Evolutionary conservation across 306 rosid species (phyloP).

Genomic region (Canavalia gladiata): DNA sequence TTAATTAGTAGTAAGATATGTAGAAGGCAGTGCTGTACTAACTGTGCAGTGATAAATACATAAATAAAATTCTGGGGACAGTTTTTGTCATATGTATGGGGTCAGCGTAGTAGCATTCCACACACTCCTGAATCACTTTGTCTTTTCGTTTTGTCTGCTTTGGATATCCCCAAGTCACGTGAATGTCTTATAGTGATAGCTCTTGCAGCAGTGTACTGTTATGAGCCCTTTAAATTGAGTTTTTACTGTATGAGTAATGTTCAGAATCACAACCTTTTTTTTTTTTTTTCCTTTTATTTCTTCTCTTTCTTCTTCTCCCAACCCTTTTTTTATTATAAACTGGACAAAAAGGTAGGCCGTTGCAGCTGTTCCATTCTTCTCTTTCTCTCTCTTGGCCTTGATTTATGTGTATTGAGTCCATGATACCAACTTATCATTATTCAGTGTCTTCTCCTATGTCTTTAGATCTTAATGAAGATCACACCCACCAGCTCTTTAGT

Average conservation of each 20-base stretch:
- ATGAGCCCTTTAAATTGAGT: constrained; percentile 43
- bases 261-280: constrained; percentile 50
- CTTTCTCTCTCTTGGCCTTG: constrained; percentile 7
- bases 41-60: background rate
- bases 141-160: constrained; percentile 62
- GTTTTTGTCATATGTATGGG: constrained; percentile 63
- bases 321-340: constrained; percentile 9
- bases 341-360: constrained; percentile 32
- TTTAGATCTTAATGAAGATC: constrained; percentile 64
- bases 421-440: constrained; percentile 59
- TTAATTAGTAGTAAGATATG: background rate
- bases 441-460: constrained; percentile 53
- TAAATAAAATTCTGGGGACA: constrained; percentile 49
- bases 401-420: constrained; percentile 24
- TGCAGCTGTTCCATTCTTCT: background rate
- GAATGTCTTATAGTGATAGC: constrained; percentile 59
- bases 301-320: background rate
- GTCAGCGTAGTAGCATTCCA: constrained; percentile 65
- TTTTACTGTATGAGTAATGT: constrained; percentile 15
- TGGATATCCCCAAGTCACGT: constrained; percentile 69
- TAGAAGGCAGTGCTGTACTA: background rate
- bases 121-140: constrained; percentile 61
- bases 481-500: constrained; percentile 37
- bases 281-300: background rate
- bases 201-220: background rate